These are phyloP conservation scores for Suillus decipiens DNA, from an alignment of 768 basidiomycete genomes.

Conservation along the genomic window DNA sequence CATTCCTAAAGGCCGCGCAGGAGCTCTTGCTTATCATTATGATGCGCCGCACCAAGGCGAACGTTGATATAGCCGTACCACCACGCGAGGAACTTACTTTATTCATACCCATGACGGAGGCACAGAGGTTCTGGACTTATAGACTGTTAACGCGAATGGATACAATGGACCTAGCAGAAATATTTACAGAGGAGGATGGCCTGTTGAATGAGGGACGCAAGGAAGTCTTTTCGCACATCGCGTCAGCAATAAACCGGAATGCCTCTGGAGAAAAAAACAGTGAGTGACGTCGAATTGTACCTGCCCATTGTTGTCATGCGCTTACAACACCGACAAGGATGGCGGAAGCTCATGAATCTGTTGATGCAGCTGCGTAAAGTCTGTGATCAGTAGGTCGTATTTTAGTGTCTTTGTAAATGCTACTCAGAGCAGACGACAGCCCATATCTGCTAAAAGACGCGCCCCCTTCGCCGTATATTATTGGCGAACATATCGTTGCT, in stretches of 20 bases:
- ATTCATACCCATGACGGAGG: conserved; percentile 58
- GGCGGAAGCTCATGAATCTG: conserved; percentile 64
- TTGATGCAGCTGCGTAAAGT: conserved; percentile 70
- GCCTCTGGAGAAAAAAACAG: conserved; percentile 32
- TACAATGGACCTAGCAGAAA: conserved; percentile 45
- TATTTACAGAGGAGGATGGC: conserved; percentile 42
- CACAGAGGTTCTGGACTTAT: conserved; percentile 64
- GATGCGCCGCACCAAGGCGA: conserved; percentile 61
- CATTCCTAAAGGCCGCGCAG: conserved; percentile 50
- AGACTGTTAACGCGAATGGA: conserved; percentile 55
- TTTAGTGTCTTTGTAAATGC: not conserved
- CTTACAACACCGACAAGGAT: conserved; percentile 39
- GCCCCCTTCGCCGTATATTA: conserved; percentile 47
- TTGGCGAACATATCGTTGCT: conserved; percentile 58
- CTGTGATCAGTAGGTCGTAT: conserved; percentile 59
- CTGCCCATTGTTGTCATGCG: not conserved
- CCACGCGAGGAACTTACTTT: conserved; percentile 59
- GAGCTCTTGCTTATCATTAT: conserved; percentile 52
- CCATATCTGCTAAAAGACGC: conserved; percentile 55
- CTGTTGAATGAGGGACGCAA: conserved; percentile 37
- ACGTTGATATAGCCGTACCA: conserved; percentile 51
- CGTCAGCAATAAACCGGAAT: conserved; percentile 38
- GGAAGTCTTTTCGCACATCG: conserved; percentile 42
- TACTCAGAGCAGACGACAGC: conserved; percentile 31
- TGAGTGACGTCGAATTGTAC: conserved; percentile 16